Percentiles rank a stretch among this genome's conserved stretches.
Evolutionary conservation across 805 yeast genomes (phyloP).

Genomic region (Sugiyamaella valdiviana): DNA sequence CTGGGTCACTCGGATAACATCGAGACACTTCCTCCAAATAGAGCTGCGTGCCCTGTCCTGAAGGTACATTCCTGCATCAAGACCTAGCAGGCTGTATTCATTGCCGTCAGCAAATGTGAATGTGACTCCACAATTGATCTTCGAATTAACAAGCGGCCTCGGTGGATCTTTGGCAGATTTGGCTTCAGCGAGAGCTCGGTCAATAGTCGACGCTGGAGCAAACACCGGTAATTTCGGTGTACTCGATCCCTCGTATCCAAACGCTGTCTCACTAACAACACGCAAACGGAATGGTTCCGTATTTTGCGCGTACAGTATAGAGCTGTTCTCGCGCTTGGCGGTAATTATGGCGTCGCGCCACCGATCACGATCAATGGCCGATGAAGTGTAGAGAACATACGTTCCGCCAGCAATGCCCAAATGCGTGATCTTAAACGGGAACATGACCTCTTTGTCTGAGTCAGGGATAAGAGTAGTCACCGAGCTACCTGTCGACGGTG

Average conservation of each 20-base stretch:
- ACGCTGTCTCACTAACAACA: constrained; percentile 51
- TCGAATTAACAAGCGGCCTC: constrained; percentile 28
- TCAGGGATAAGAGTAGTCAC: constrained; percentile 19
- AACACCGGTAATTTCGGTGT: constrained; percentile 34
- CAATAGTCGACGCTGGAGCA: constrained; percentile 31
- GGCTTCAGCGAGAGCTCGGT: constrained; percentile 30
- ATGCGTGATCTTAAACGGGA: constrained; percentile 32
- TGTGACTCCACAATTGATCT: constrained; percentile 39
- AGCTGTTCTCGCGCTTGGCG: constrained; percentile 39
- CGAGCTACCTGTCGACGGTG: constrained; percentile 11
- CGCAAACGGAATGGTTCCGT: constrained; percentile 51
- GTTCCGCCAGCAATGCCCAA: constrained; percentile 29
- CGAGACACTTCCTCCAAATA: constrained; percentile 54
- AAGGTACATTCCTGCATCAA: constrained; percentile 21
- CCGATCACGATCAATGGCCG: constrained; percentile 41
- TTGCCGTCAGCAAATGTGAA: constrained; percentile 42
- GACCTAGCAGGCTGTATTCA: constrained; percentile 29
- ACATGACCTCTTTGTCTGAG: constrained; percentile 25
- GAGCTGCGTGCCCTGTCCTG: constrained; percentile 28
- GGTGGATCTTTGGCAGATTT: constrained; percentile 10
- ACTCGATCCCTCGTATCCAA: constrained; percentile 56
- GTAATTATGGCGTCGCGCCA: constrained; percentile 52
- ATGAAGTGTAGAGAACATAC: constrained; percentile 30
- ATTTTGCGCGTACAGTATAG: constrained; percentile 30
- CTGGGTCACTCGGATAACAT: constrained; percentile 47